Conservation (phyloP, 495 filamentous ascomycete genomes). For the Aspergillus taichungensis region DNA sequence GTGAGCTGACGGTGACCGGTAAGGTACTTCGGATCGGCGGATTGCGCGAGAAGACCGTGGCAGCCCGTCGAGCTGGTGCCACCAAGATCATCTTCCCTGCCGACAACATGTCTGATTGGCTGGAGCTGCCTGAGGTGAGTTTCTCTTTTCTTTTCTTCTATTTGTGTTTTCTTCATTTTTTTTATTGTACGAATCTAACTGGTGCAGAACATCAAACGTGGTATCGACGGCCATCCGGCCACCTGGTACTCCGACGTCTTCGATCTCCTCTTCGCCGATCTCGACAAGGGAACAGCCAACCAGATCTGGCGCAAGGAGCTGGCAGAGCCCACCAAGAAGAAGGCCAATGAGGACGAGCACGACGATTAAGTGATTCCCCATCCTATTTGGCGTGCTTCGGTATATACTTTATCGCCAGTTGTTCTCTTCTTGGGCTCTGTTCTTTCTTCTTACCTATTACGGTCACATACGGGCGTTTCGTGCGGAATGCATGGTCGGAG, state of each 20-base stretch:
- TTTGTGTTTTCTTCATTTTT: background rate
- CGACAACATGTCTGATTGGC: constrained; percentile 94
- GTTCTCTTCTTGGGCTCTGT: constrained; percentile 2
- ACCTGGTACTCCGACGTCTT: constrained; percentile 95
- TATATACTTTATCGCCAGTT: constrained; percentile 10
- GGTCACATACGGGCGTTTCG: constrained; percentile 18
- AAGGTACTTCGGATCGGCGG: constrained; percentile 96
- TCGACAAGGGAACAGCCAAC: constrained; percentile 67
- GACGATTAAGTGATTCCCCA: constrained; percentile 7
- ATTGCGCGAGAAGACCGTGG: constrained; percentile 97
- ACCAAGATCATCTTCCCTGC: constrained; percentile 92
- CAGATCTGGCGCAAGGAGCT: constrained; percentile 65
- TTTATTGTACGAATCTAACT: constrained; percentile 5
- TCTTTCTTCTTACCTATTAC: constrained; percentile 8
- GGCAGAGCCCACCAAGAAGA: constrained; percentile 46
- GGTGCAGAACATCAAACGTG: constrained; percentile 88
- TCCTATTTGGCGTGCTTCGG: constrained; percentile 3
- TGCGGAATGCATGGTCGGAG: constrained; percentile 21
- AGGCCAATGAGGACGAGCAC: constrained; percentile 28
- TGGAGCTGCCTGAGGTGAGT: constrained; percentile 88
- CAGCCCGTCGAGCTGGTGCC: constrained; percentile 85
- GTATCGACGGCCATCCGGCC: constrained; percentile 79
- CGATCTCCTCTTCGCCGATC: constrained; percentile 74
- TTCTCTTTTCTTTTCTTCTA: background rate
- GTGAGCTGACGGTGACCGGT: constrained; percentile 93